A percentile compares a stretch with the other conserved stretches of the same genome.
Conservation (phyloP, 352 stramenopile species). For the Phytophthora hybrid region DNA sequence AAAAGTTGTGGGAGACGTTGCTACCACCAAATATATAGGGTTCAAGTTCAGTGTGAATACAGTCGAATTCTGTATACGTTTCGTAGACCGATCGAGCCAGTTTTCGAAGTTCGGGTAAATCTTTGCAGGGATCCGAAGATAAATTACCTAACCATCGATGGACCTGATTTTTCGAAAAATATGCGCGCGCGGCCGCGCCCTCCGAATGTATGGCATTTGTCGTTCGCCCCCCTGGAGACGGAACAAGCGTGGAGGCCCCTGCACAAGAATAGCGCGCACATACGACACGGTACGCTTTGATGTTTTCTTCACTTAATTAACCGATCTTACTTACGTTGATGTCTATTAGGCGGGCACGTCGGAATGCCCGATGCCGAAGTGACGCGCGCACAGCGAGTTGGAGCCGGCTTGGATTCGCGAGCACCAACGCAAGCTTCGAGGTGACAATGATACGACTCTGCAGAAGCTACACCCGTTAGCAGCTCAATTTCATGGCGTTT, state of each 20-base stretch:
- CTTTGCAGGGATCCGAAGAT: background rate
- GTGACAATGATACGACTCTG: background rate
- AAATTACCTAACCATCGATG: background rate
- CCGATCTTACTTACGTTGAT: background rate
- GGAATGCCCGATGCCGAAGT: background rate
- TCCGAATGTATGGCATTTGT: background rate
- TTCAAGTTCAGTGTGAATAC: background rate
- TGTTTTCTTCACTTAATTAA: background rate
- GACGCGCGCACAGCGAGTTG: background rate
- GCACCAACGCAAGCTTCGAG: background rate
- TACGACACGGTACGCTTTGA: background rate
- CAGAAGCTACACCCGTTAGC: background rate
- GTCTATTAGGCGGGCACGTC: background rate
- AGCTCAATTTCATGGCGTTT: background rate
- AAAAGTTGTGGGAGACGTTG: background rate
- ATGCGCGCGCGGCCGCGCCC: background rate
- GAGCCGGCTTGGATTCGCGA: background rate
- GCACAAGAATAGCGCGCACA: background rate
- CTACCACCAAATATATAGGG: background rate
- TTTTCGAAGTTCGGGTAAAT: background rate
- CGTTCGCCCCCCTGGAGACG: background rate
- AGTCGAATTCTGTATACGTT: background rate
- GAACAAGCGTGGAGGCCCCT: background rate
- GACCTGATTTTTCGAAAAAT: background rate
- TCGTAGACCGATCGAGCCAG: background rate